Base-by-base conservation (phyloP, 2,329 filamentous ascomycete species). In the Aquanectria penicillioides region DNA sequence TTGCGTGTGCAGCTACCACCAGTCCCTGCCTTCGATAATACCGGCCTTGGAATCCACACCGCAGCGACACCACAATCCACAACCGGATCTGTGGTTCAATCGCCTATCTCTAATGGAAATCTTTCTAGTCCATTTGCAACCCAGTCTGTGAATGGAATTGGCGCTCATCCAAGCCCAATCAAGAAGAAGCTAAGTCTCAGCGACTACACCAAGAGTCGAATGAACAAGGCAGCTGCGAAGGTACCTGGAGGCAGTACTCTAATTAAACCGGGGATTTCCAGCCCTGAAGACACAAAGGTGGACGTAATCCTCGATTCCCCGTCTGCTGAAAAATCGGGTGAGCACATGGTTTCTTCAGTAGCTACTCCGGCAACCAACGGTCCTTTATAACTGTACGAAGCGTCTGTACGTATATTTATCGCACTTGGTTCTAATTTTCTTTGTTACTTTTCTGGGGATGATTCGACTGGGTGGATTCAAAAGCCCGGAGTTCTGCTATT, bases 121-220 rank as follows among this genome's bases (percentile, higher is more conserved):
- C 68, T 79, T 26, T 63, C 79, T 1, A 81, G 74, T 41, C 76
- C 82, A 0, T 83, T 86, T 49, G 68, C 75, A 4, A 69, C 77
- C 6, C 62, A 78, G 0, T 66, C 75, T 0, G 68, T 78, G 28
- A 85, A 83, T 54, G 79, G 81, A 12, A 65, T 77, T 8, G 72
- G 71, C 6, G 78, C 78, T 9, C 79, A 81, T 18, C 84, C 85
- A 3, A 89, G 85, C 61, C 87, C 87, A 3, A 77, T 86, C 26
- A 89, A 88, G 74, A 89, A 90, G 79, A 89, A 89, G 72, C 75
- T 90, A 31, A 89, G 85, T 62, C 72, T 89, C 2, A 89, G 86
- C 67, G 87, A 89, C 68, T 90, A 90, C 67, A 84, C 80, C 8
- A 87, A 85, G 71, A 85, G 83, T 62, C 78, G 84, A 47, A 79